A percentile compares a stretch with the other conserved stretches of the same genome.
Conservation (phyloP, 1,139 yeast genomes). For the Kluyveromyces sp. region DNA sequence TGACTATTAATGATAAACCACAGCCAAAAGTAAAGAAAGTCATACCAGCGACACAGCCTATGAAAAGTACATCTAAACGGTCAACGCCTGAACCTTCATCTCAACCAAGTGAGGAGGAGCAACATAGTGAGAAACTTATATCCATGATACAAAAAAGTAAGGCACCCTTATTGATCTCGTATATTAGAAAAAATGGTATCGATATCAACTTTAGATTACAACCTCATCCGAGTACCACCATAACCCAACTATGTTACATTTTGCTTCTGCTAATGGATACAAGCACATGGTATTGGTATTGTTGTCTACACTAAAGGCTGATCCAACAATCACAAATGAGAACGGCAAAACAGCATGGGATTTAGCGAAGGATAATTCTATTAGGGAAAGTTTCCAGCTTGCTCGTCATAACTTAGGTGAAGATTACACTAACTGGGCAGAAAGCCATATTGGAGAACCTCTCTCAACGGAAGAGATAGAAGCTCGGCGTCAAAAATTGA, state of each 20-base stretch:
- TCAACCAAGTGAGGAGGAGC: conserved; percentile 18
- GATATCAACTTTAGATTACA: conserved; percentile 43
- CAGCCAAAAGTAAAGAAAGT: conserved; percentile 31
- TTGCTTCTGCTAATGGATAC: conserved; percentile 62
- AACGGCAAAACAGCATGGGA: conserved; percentile 63
- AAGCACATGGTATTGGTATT: conserved; percentile 62
- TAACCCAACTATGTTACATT: conserved; percentile 75
- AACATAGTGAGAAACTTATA: conserved; percentile 50
- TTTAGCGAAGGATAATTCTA: conserved; percentile 38
- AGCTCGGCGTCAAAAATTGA: conserved; percentile 33
- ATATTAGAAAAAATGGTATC: conserved; percentile 51
- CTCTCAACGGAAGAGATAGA: conserved; percentile 58
- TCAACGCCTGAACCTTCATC: neutral
- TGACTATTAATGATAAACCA: conserved; percentile 52
- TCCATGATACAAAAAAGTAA: conserved; percentile 61
- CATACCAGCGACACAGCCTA: neutral
- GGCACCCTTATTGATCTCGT: conserved; percentile 65
- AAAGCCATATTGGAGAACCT: conserved; percentile 60
- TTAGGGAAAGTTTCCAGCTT: conserved; percentile 55
- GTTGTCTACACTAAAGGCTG: conserved; percentile 57
- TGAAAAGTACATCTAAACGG: neutral
- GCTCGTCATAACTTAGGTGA: conserved; percentile 67
- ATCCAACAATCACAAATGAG: conserved; percentile 51
- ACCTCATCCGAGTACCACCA: conserved; percentile 46
- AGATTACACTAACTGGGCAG: conserved; percentile 56